Base-by-base conservation (phyloP, 257 asterid genomes). In the Solanum sejunctum region DNA sequence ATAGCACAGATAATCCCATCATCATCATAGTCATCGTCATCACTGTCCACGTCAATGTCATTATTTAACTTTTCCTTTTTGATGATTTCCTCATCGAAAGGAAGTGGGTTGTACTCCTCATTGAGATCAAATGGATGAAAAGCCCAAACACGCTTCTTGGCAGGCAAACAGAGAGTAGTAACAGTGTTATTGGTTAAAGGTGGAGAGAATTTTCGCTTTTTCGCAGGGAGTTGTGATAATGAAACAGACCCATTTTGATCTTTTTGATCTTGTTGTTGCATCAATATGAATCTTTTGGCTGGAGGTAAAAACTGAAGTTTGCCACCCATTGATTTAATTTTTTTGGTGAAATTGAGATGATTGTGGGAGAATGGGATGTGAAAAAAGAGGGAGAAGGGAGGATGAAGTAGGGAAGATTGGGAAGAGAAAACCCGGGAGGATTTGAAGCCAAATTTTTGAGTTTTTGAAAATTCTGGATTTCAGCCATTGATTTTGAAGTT, bases 141-240 rank as follows among this genome's bases (percentile, higher is more conserved):
- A 9, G 98, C 97, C 92, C 90, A 93, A 55, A 95, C 84, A 82
- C 98, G 81, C 58, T 95, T 95, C 87, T 95, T 95, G 64, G 98
- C 99, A 8, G 99, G 99, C 63, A 95, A 86, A 67, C 92, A 92
- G 86, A 47, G 86, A 18, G 86, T 73, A 10, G 63, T 55, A 18
- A 43, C 58, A 11, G 88, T 18, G 47, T 28, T 6, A 82, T 85
- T 10, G 70, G 87, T 16, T 80, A 88, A 4, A 47, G 89, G 88
- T 12, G 90, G 86, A 1, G 86, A 52, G 36, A 79, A 87, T 81
- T 91, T 91, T 8, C 98, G 95, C 81, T 95, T 95, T 85, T 95
- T 94, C 12, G 98, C 97, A 1, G 98, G 98, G 57, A 94, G 95
- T 81, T 87, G 28, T 60, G 84, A 63, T 0, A 12, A 9, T 1